A percentile compares a stretch with the other conserved stretches of the same genome.
phyloP scores from a whole-genome alignment of 345 rosid species.

The Geranium brycei region DNA sequence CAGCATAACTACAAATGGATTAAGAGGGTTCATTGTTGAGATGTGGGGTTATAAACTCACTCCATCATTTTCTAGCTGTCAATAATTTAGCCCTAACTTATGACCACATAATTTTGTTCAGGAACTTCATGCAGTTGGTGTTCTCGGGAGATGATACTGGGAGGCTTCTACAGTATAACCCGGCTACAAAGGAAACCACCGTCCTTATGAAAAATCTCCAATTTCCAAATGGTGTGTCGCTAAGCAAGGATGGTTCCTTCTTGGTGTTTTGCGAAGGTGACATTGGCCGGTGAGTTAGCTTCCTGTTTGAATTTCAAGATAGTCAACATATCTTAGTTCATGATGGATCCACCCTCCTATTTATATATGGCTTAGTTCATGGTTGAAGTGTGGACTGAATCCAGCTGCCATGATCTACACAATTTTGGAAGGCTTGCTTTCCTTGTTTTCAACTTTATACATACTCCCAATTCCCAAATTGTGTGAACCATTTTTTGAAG shows the following conservation, averaged over 20 bases:
- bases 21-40: no score
- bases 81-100: not conserved
- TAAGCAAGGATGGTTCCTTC: slow-evolving; percentile 82
- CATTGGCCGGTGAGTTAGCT: slow-evolving; percentile 43
- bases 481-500: no score
- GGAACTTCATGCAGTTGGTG: slow-evolving; percentile 81
- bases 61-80: no score
- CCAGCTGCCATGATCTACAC: no score
- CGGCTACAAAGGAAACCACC: slow-evolving; percentile 47
- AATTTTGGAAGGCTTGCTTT: no score
- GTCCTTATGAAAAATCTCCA: slow-evolving; percentile 53
- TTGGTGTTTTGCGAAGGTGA: slow-evolving; percentile 58
- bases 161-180: slow-evolving; percentile 68
- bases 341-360: no score
- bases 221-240: slow-evolving; percentile 78
- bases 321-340: not conserved
- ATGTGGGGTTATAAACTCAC: no score
- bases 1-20: no score
- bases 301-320: not conserved
- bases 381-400: no score
- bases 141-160: slow-evolving; percentile 61
- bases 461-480: no score
- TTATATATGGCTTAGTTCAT: no score
- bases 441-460: no score
- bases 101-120: slow-evolving; percentile 12